Evolutionary conservation across 495 filamentous ascomycete genomes (phyloP), one percentile per base, ranked within the genome.

Genomic region (Usnea hakonensis): DNA sequence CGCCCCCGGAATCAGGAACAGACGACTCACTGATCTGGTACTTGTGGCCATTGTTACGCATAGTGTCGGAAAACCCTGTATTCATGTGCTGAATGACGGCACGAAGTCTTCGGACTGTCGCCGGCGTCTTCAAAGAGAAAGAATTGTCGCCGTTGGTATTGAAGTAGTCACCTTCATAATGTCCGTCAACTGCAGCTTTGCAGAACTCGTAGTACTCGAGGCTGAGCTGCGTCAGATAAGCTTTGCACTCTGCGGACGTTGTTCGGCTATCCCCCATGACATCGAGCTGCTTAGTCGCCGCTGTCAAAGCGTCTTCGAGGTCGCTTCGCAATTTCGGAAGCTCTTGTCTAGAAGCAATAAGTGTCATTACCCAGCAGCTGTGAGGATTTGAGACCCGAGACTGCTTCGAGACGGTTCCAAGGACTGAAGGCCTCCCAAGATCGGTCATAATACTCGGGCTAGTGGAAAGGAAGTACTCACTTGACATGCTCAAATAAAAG

Each of bases 401-500:
- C n/a, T n/a, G n/a, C n/a, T n/a, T n/a, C n/a, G n/a, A n/a, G n/a
- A n/a, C n/a, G n/a, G n/a, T n/a, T n/a, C n/a, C n/a, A n/a, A n/a
- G n/a, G n/a, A n/a, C n/a, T n/a, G n/a, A n/a, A n/a, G n/a, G n/a
- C n/a, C n/a, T n/a, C n/a, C n/a, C n/a, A n/a, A n/a, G n/a, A n/a
- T n/a, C n/a, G n/a, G n/a, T n/a, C n/a, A n/a, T n/a, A n/a, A n/a
- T n/a, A n/a, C n/a, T n/a, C n/a, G n/a, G n/a, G n/a, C n/a, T n/a
- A n/a, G n/a, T n/a, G n/a, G n/a, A n/a, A n/a, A n/a, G n/a, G n/a
- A n/a, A n/a, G n/a, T n/a, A n/a, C n/a, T n/a, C n/a, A n/a, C 32
- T 69, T 68, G 23, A 81, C 67, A 53, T 80, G 78, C 23, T 73
- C 62, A 4, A 78, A 71, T 0, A 81, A 58, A 6, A 81, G 67